phyloP scores from a whole-genome alignment of 1,284 basidiomycete genomes.

The Stereum hirsutum region DNA sequence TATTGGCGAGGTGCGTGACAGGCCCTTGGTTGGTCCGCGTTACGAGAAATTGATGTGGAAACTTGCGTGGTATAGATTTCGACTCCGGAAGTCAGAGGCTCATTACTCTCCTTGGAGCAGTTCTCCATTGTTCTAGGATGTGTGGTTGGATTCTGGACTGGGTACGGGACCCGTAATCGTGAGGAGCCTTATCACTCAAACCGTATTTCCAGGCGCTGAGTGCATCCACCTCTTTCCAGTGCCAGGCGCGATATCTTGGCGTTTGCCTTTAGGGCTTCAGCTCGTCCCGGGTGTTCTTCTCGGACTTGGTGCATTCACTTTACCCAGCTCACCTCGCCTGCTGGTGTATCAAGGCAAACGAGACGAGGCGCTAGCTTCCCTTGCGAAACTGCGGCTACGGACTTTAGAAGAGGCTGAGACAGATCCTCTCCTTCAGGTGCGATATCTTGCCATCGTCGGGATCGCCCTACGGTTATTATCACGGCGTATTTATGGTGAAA shows the following conservation, averaged over 20 bases:
- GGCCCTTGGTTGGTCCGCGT: too few relatives aligned
- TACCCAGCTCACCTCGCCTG: slow-evolving; percentile 69
- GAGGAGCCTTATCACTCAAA: too few relatives aligned
- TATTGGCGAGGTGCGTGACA: slow-evolving; percentile 80
- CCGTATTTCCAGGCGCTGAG: too few relatives aligned
- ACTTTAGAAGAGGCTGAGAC: slow-evolving; percentile 24
- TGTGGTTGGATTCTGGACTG: slow-evolving; percentile 75
- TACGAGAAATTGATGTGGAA: too few relatives aligned
- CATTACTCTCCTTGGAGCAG: slow-evolving; percentile 73
- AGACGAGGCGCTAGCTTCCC: slow-evolving; percentile 40
- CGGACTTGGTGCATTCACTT: slow-evolving; percentile 48
- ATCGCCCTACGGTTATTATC: too few relatives aligned
- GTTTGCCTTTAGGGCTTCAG: slow-evolving; percentile 68
- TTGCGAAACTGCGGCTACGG: slow-evolving; percentile 44
- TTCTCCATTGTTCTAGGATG: slow-evolving; percentile 72
- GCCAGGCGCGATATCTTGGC: slow-evolving; percentile 57
- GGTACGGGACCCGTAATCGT: slow-evolving; percentile 64
- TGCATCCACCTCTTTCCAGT: slow-evolving; percentile 31
- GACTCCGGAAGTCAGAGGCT: slow-evolving; percentile 73
- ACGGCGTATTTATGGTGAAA: not conserved
- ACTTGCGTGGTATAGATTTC: too few relatives aligned
- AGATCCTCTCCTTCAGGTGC: slow-evolving; percentile 49
- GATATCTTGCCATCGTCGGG: slow-evolving; percentile 10
- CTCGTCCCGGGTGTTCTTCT: slow-evolving; percentile 61
- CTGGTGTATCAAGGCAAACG: slow-evolving; percentile 47